Evolutionary conservation across 2,329 filamentous ascomycete species (phyloP).

Genomic region (Fusarium ambrosium): DNA sequence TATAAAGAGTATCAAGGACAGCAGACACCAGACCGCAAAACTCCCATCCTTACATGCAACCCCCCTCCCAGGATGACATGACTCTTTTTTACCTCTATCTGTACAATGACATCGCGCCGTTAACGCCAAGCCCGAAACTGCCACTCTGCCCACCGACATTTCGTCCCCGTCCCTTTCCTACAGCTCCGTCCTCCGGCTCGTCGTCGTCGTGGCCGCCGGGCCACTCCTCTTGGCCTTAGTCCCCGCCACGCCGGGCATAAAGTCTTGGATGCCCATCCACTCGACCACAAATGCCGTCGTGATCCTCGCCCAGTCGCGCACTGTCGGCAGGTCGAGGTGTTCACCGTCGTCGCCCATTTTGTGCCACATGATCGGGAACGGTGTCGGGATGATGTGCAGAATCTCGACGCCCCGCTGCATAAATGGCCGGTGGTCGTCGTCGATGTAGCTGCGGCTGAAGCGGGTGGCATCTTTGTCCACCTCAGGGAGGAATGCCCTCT

Average conservation of each 20-base stretch:
- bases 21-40: slow-evolving; percentile 7
- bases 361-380: slow-evolving; percentile 91
- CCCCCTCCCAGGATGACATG: slow-evolving; percentile 18
- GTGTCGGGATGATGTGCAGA: slow-evolving; percentile 87
- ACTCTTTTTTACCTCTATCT: slow-evolving; percentile 27
- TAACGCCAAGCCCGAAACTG: slow-evolving; percentile 36
- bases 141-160: slow-evolving; percentile 29
- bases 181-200: slow-evolving; percentile 53
- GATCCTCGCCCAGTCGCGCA: slow-evolving; percentile 90
- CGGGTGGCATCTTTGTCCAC: slow-evolving; percentile 63
- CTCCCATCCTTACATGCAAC: slow-evolving; percentile 15
- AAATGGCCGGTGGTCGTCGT: slow-evolving; percentile 95
- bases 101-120: slow-evolving; percentile 27
- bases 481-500: slow-evolving; percentile 74
- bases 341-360: slow-evolving; percentile 84
- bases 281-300: slow-evolving; percentile 88
- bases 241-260: slow-evolving; percentile 49
- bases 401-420: slow-evolving; percentile 88
- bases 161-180: slow-evolving; percentile 33
- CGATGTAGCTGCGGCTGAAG: slow-evolving; percentile 69
- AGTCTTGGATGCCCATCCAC: slow-evolving; percentile 83
- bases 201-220: slow-evolving; percentile 37
- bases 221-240: slow-evolving; percentile 46
- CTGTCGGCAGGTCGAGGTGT: slow-evolving; percentile 83
- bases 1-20: slow-evolving; percentile 1